A percentile compares a stretch with the other conserved stretches of the same genome.
Evolutionary conservation across 2,329 filamentous ascomycete species (phyloP).

Genomic region (Aspergillus candidus): DNA sequence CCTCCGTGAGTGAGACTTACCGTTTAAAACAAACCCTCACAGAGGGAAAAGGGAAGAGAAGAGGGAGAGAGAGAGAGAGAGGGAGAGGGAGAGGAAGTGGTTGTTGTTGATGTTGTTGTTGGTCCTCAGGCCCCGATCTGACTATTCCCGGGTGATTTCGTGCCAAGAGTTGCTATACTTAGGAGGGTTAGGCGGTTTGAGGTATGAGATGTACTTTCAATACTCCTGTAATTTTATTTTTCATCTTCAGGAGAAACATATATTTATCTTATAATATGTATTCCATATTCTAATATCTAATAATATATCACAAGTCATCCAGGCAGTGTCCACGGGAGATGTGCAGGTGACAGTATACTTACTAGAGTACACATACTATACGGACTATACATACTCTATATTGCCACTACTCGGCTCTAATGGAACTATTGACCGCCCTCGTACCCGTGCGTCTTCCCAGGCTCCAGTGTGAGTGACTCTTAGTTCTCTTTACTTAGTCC

Average conservation of each 20-base stretch:
- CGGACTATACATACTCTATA: background rate
- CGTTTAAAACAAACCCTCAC: conserved; percentile 17
- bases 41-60: conserved; percentile 15
- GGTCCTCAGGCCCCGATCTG: conserved; percentile 6
- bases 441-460: conserved; percentile 8
- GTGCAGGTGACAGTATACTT: background rate
- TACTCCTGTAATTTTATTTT: no score
- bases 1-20: conserved; percentile 14
- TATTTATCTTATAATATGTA: background rate
- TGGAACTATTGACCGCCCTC: background rate
- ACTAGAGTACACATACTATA: no score
- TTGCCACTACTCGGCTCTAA: background rate
- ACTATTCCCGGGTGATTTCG: no score
- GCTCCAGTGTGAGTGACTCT: conserved; percentile 4
- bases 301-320: no score
- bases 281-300: no score
- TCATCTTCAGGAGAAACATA: background rate
- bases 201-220: no score
- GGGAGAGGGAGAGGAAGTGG: conserved; percentile 3
- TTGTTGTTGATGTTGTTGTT: conserved; percentile 9
- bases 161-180: background rate
- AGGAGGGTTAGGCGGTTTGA: background rate
- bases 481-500: background rate
- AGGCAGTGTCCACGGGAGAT: conserved; percentile 9
- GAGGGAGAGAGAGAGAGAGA: conserved; percentile 1